phyloP scores from a whole-genome alignment of 139 green algal genomes.

The Chlamydomonas asymmetrica region DNA sequence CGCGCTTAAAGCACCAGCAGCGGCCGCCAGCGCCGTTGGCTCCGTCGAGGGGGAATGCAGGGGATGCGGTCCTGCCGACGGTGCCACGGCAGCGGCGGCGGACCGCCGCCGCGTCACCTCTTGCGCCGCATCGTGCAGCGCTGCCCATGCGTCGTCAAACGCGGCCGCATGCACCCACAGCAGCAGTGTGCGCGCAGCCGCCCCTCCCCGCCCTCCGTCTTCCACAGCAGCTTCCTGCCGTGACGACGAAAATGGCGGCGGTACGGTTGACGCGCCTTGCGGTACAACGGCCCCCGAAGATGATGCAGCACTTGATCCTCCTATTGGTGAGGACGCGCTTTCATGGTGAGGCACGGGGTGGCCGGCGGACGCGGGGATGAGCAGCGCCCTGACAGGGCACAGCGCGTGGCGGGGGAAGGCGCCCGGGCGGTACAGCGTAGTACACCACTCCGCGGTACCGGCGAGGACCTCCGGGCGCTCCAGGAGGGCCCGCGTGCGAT shows the following conservation, averaged over 20 bases:
- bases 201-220: conserved; percentile 15
- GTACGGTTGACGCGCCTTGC: not conserved
- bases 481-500: conserved; percentile 3
- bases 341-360: not conserved
- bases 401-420: conserved; percentile 31
- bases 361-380: conserved; percentile 3
- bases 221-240: conserved; percentile 1
- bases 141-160: conserved; percentile 20
- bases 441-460: conserved; percentile 21
- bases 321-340: not conserved
- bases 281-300: too few species aligned
- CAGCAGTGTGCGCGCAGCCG: conserved; percentile 21
- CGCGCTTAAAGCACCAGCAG: too few species aligned
- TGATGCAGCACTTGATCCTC: not conserved
- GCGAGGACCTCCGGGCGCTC: conserved; percentile 20
- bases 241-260: not conserved
- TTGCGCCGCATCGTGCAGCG: conserved; percentile 15
- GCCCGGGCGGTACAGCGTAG: conserved; percentile 36
- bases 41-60: too few species aligned
- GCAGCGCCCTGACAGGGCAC: conserved; percentile 26
- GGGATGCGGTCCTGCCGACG: too few species aligned
- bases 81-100: too few species aligned
- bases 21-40: too few species aligned
- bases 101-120: too few species aligned
- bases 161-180: conserved; percentile 47